phyloP scores from a whole-genome alignment of 192 early-diverging fungal genomes.

The Entomortierella parvispora region DNA sequence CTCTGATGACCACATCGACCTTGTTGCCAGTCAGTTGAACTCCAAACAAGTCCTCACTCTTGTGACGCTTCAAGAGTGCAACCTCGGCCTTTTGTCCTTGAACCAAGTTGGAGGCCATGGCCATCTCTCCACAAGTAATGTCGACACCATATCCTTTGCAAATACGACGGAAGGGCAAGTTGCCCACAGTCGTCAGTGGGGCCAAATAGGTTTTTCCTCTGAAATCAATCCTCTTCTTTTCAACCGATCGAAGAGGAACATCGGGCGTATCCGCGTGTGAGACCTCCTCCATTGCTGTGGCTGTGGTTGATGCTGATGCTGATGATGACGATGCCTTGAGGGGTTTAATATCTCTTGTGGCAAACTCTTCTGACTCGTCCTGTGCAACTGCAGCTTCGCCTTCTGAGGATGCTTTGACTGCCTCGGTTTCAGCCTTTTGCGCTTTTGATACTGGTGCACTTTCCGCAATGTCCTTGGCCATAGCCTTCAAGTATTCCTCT shows the following conservation, averaged over 20 bases:
- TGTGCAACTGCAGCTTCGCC: slow-evolving; percentile 51
- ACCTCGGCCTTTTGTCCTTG: slow-evolving; percentile 80
- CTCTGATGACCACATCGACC: slow-evolving; percentile 64
- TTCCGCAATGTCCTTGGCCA: slow-evolving; percentile 37
- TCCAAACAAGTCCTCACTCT: slow-evolving; percentile 91
- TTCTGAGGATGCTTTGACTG: slow-evolving; percentile 5
- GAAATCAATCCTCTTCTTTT: slow-evolving; percentile 81
- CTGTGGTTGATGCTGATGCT: no score
- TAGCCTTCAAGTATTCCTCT: slow-evolving; percentile 42
- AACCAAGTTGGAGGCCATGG: slow-evolving; percentile 72
- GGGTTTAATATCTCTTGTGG: slow-evolving; percentile 27
- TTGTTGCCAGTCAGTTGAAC: slow-evolving; percentile 85
- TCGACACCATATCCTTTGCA: slow-evolving; percentile 95
- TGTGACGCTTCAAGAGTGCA: slow-evolving; percentile 86
- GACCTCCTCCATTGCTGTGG: slow-evolving; percentile 15
- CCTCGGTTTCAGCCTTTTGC: not conserved
- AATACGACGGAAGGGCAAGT: slow-evolving; percentile 94
- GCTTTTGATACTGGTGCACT: slow-evolving; percentile 1
- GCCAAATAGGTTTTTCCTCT: slow-evolving; percentile 92
- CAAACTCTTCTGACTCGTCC: slow-evolving; percentile 17
- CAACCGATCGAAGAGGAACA: slow-evolving; percentile 55
- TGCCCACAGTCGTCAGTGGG: slow-evolving; percentile 97
- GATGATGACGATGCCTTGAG: slow-evolving; percentile 2
- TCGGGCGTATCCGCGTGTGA: slow-evolving; percentile 40
- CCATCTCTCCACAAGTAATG: slow-evolving; percentile 98